Evolutionary conservation across 176 grass and related monocot species (phyloP).

Genomic region (Ensete ventricosum): DNA sequence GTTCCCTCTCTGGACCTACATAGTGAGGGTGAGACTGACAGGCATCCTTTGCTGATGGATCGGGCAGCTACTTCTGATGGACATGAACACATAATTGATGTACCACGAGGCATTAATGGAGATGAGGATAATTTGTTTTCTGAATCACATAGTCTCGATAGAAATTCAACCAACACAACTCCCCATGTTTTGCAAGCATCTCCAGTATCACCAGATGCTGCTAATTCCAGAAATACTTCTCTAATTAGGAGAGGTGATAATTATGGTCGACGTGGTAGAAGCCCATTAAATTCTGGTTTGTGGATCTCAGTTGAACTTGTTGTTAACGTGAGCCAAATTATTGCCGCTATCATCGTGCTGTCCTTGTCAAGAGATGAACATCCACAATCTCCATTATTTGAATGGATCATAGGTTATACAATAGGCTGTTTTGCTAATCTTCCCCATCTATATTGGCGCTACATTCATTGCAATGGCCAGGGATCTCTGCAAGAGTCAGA

Average conservation of each 20-base stretch:
- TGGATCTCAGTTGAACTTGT: conserved; percentile 78
- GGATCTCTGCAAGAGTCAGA: conserved; percentile 29
- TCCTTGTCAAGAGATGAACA: conserved; percentile 61
- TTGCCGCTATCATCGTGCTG: conserved; percentile 57
- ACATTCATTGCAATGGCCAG: conserved; percentile 43
- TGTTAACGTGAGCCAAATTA: conserved; percentile 61
- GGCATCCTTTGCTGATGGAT: conserved; percentile 43
- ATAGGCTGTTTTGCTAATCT: conserved; percentile 58
- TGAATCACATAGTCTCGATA: conserved; percentile 21
- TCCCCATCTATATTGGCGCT: conserved; percentile 83
- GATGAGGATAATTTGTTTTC: conserved; percentile 12
- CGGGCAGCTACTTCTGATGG: conserved; percentile 28
- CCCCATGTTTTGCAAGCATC: conserved; percentile 26
- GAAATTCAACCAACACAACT: conserved; percentile 15
- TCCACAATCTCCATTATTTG: conserved; percentile 58
- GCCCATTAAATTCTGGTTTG: conserved; percentile 79
- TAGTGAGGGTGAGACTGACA: conserved; percentile 7
- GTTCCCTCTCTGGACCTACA: conserved; percentile 5
- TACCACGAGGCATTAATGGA: conserved; percentile 44
- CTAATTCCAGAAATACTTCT: conserved; percentile 29
- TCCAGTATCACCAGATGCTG: conserved; percentile 17
- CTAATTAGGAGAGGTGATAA: conserved; percentile 42
- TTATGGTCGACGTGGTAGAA: conserved; percentile 41
- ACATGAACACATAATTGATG: conserved; percentile 63
- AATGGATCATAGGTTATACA: conserved; percentile 72